Evolutionary conservation across 2,329 filamentous ascomycete species (phyloP).

Genomic region (Colletotrichum spaethianum): DNA sequence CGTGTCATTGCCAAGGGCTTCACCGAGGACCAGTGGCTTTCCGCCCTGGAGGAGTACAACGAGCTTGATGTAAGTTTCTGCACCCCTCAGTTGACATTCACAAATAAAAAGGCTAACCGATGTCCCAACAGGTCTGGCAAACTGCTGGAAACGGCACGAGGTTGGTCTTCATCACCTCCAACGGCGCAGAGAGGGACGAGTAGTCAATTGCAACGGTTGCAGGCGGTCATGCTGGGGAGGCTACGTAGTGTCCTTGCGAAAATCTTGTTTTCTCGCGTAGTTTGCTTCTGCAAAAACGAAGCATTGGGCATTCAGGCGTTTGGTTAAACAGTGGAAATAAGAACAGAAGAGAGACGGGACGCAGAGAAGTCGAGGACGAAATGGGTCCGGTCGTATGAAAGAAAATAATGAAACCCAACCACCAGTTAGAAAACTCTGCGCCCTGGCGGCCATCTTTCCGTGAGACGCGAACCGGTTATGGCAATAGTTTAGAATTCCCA

Average conservation of each 20-base stretch:
- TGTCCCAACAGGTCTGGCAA: constrained; percentile 78
- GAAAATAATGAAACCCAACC: constrained; percentile 11
- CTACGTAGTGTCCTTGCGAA: constrained; percentile 20
- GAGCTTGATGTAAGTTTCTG: constrained; percentile 83
- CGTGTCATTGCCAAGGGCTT: constrained; percentile 96
- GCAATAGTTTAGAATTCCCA: constrained; percentile 7
- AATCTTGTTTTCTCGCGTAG: not conserved
- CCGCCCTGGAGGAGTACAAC: constrained; percentile 90
- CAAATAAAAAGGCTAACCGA: constrained; percentile 53
- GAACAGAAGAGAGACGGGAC: constrained; percentile 3
- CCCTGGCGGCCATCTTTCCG: not conserved
- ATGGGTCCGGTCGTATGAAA: constrained; percentile 1
- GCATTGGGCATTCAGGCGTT: constrained; percentile 17
- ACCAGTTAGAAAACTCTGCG: not conserved
- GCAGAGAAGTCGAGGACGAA: not conserved
- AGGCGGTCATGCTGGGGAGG: not conserved
- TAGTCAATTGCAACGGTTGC: not conserved
- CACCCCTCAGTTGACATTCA: not conserved
- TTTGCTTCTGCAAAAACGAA: constrained; percentile 20
- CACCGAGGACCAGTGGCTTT: constrained; percentile 91
- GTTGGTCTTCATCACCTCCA: constrained; percentile 75
- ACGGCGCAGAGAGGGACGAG: constrained; percentile 37
- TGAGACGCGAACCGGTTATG: not conserved
- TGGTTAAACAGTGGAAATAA: constrained; percentile 7
- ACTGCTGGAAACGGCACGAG: constrained; percentile 78